phyloP scores from a whole-genome alignment of 2,329 filamentous ascomycete species.

The Cladosporium austrohemisphaericum region DNA sequence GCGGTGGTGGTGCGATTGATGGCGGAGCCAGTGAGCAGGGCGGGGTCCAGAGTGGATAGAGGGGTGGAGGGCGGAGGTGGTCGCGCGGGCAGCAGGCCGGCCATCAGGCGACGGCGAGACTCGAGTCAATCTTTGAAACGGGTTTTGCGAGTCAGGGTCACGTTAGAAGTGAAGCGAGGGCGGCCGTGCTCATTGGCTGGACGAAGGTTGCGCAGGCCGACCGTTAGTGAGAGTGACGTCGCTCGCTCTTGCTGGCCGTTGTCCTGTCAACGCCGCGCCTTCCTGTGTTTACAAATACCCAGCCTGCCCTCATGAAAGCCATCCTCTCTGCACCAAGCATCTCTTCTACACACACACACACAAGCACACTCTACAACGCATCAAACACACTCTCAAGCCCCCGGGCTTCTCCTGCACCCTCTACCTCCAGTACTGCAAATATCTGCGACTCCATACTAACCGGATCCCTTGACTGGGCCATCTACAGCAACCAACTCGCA shows the following conservation, averaged over 20 bases:
- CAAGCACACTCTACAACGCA: constrained; percentile 19
- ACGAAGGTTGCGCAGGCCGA: too few species aligned
- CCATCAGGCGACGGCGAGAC: constrained; percentile 9
- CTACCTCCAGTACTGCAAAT: constrained; percentile 35
- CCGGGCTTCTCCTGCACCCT: constrained; percentile 20
- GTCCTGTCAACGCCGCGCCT: background rate
- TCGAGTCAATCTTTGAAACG: background rate
- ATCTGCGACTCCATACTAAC: constrained; percentile 36
- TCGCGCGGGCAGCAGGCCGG: background rate
- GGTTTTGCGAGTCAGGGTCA: constrained; percentile 12
- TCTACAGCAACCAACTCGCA: constrained; percentile 29
- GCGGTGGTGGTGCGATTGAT: background rate
- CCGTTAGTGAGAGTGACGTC: too few species aligned
- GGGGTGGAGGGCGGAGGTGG: constrained; percentile 7
- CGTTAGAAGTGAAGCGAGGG: too few species aligned
- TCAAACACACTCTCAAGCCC: constrained; percentile 21
- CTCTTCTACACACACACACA: constrained; percentile 21
- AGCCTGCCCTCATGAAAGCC: too few species aligned
- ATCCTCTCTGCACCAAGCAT: constrained; percentile 25
- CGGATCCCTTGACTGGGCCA: constrained; percentile 36
- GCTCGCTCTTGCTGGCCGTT: background rate
- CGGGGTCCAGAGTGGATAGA: constrained; percentile 3
- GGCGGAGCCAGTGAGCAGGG: constrained; percentile 5
- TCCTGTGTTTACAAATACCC: too few species aligned
- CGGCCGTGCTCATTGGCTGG: too few species aligned